Percentiles rank a stretch among this genome's conserved stretches.
These are phyloP conservation scores for Globisporangium okanoganense DNA, from an alignment of 352 stramenopile species.

Conservation along the genomic window DNA sequence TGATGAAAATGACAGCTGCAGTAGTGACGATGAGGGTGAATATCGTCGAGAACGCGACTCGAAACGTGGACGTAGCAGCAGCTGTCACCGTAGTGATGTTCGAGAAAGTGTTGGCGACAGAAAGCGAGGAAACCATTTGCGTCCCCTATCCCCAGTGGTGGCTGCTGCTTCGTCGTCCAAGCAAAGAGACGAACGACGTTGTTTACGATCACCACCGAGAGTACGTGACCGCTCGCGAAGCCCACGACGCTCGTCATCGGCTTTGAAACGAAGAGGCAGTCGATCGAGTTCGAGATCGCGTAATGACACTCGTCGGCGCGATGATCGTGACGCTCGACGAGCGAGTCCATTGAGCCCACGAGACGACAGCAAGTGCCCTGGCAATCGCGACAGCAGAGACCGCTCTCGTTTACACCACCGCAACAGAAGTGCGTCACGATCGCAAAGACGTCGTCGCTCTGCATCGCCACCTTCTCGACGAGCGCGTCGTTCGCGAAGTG, in stretches of 20 bases:
- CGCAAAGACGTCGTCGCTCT: neutral
- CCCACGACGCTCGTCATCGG: neutral
- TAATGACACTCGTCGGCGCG: neutral
- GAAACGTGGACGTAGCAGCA: neutral
- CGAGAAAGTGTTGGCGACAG: neutral
- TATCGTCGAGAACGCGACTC: neutral
- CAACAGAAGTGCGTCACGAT: neutral
- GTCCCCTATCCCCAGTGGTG: neutral
- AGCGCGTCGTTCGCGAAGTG: neutral
- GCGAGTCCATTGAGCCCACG: neutral
- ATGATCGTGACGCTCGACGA: neutral
- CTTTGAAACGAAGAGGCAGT: neutral
- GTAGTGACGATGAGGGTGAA: neutral
- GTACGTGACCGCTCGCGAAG: neutral
- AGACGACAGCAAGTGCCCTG: neutral
- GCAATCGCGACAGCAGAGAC: neutral
- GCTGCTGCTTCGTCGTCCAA: neutral
- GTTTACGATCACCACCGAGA: neutral
- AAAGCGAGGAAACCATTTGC: neutral
- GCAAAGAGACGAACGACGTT: neutral
- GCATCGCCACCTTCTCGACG: neutral
- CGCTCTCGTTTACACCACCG: neutral
- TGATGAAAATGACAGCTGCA: neutral
- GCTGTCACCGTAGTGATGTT: neutral
- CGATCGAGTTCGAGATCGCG: constrained; percentile 3